These are phyloP conservation scores for Saprolegnia diclina DNA, from an alignment of 352 stramenopile genomes.

Conservation along the genomic window DNA sequence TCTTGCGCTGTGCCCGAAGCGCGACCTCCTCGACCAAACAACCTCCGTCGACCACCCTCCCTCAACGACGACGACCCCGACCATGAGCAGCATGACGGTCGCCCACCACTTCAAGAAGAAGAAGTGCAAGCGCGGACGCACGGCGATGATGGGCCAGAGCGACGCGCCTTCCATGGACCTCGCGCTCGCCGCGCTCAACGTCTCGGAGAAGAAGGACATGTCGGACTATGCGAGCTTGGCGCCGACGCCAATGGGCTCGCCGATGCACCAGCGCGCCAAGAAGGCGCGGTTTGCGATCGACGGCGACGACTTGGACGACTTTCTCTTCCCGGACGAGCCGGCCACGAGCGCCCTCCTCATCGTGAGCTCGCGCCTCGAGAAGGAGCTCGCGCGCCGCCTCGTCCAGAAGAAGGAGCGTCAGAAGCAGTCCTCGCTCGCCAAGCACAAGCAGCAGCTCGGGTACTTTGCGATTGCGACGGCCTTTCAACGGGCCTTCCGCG, in stretches of 20 bases:
- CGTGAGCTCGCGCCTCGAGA: conserved; percentile 66
- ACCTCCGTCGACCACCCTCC: neutral
- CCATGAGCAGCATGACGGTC: conserved; percentile 7
- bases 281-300: conserved; percentile 53
- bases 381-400: conserved; percentile 59
- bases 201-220: conserved; percentile 63
- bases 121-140: conserved; percentile 24
- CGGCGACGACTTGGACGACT: conserved; percentile 2
- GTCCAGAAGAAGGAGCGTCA: conserved; percentile 39
- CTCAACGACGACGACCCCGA: neutral
- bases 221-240: conserved; percentile 56
- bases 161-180: conserved; percentile 12
- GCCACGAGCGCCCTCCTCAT: conserved; percentile 46
- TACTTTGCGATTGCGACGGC: conserved; percentile 75
- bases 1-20: neutral
- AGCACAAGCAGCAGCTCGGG: conserved; percentile 51
- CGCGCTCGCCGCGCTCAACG: conserved; percentile 43
- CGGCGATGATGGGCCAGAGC: conserved; percentile 6
- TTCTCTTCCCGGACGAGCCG: conserved; percentile 1
- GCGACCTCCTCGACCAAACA: neutral
- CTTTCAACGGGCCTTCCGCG: conserved; percentile 68
- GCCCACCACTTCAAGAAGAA: conserved; percentile 26
- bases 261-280: conserved; percentile 49
- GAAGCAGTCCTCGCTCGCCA: neutral
- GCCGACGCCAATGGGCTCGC: conserved; percentile 62